Base-by-base conservation (phyloP, 140 eudicot species). In the Ambrosia hybrid region DNA sequence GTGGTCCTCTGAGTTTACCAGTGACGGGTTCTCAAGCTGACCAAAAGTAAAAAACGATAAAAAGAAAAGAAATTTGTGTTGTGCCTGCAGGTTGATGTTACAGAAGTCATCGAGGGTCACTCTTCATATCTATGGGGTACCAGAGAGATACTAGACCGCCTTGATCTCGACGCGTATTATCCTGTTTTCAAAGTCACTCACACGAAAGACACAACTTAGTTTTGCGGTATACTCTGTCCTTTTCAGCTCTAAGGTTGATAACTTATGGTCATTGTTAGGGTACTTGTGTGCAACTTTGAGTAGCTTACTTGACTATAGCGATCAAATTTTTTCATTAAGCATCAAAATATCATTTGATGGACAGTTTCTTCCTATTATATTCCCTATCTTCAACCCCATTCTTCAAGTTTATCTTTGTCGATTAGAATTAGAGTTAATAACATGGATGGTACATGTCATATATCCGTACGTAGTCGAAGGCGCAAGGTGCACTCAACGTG, bases 51-150 rank as follows among this genome's bases (percentile, higher is more conserved):
- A 21, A 21, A 21, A 21, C 0, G 30, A 21, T 21, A 21, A 21
- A 39, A 39, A 39, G 46, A 39, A 39, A 13, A 16, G 41, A 15
- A 2, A 11, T 56, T 4, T 34, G 2, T 46, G 12, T 66, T 39
- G 62, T 56, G 36, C 67, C 36, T 51, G 60, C 93, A 90, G 99
- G 95, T 94, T 36, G 97, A 94, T 71, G 96, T 86, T 30, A 90
- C 99, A 37, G 87, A 88, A 62, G 65, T 85, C 37, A 86, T 94
- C 1, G 96, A 94, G 65, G 97, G 99, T 0, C 99, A 90, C 65
- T 90, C 99, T 5, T 90, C 96, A 3, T 94, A 94, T 72, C 81
- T 94, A 48, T 94, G 96, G 94, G 83, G 85, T 53, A 83, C 97
- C 51, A 84, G 78, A 46, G 85, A 86, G 76, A 90, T 94, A 46